Percentiles rank a stretch among this genome's conserved stretches.
Evolutionary conservation across 208 protist species (phyloP).

Genomic region (Strigomonas galati): DNA sequence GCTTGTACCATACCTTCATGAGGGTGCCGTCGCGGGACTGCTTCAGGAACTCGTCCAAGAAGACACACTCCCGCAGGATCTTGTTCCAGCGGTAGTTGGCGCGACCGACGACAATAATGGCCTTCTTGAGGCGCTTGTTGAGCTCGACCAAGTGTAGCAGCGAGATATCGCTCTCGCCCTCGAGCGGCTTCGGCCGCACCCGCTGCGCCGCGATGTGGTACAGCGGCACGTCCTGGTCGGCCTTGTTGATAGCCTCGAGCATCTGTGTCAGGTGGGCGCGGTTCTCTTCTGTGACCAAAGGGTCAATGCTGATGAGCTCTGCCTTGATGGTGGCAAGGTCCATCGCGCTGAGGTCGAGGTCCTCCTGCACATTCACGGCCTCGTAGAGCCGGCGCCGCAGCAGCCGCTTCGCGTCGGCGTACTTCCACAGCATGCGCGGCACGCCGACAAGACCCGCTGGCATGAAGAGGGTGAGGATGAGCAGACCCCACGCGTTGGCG

Average conservation of each 20-base stretch:
- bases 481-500: constrained; percentile 89
- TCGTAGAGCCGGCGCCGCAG: constrained; percentile 61
- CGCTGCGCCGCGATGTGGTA: constrained; percentile 72
- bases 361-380: constrained; percentile 82
- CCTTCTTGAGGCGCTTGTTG: constrained; percentile 70
- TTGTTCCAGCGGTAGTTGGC: constrained; percentile 79
- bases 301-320: constrained; percentile 78
- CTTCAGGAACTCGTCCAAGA: constrained; percentile 64
- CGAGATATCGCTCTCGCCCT: constrained; percentile 66
- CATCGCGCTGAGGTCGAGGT: constrained; percentile 85
- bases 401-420: constrained; percentile 52
- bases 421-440: constrained; percentile 80
- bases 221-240: constrained; percentile 74
- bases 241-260: constrained; percentile 71
- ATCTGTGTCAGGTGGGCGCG: constrained; percentile 66
- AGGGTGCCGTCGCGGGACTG: constrained; percentile 44
- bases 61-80: constrained; percentile 58
- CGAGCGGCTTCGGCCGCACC: constrained; percentile 29
- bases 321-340: constrained; percentile 74
- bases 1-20: constrained; percentile 65
- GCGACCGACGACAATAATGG: constrained; percentile 74
- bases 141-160: constrained; percentile 73
- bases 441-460: constrained; percentile 81
- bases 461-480: constrained; percentile 87
- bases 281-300: constrained; percentile 76